phyloP scores from a whole-genome alignment of 2,329 filamentous ascomycete genomes.

The Apiospora koreana region DNA sequence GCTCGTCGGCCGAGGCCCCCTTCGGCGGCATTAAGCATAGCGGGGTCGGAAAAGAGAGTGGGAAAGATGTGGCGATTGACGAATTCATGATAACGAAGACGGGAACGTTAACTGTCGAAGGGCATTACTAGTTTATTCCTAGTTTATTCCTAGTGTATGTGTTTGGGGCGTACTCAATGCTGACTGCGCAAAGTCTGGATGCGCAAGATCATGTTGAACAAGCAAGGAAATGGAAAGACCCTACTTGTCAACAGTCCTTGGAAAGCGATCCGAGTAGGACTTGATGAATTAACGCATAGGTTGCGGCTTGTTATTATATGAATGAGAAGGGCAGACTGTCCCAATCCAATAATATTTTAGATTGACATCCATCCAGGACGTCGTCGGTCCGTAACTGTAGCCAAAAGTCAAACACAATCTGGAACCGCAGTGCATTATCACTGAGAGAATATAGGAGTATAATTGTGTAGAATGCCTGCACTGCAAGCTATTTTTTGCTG shows the following conservation, averaged over 20 bases:
- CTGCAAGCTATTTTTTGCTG: neutral
- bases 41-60: conserved; percentile 48
- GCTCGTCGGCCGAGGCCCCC: conserved; percentile 43
- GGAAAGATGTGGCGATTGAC: conserved; percentile 48
- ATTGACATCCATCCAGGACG: neutral
- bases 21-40: conserved; percentile 52
- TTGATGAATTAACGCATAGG: neutral
- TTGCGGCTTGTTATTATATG: no score
- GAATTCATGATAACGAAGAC: conserved; percentile 49
- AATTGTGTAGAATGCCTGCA: neutral
- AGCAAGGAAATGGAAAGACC: neutral
- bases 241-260: neutral
- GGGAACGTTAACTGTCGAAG: conserved; percentile 44
- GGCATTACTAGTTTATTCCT: conserved; percentile 33
- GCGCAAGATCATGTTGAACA: neutral
- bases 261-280: no score
- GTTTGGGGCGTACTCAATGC: neutral
- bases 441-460: no score
- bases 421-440: neutral
- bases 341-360: neutral
- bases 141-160: conserved; percentile 31
- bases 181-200: neutral
- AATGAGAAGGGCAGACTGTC: neutral
- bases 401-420: neutral
- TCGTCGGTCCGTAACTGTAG: neutral